Evolutionary conservation across 1,139 yeast genomes (phyloP).

Genomic region (Candida sp.): DNA sequence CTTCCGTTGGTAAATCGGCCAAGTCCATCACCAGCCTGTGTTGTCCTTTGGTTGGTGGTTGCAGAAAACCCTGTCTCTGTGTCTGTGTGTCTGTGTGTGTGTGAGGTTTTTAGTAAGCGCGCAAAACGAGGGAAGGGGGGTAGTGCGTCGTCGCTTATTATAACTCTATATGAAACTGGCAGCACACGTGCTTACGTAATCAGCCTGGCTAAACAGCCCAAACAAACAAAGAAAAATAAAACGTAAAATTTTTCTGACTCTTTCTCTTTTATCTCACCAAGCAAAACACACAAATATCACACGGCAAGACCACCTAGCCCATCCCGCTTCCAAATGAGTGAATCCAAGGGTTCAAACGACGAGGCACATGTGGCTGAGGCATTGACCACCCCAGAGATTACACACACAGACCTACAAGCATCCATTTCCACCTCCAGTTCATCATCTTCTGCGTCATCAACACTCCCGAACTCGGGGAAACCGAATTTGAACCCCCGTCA

Average conservation of each 20-base stretch:
- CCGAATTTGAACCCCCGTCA: slow-evolving; percentile 14
- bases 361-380: slow-evolving; percentile 1
- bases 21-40: background rate
- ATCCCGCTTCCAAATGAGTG: background rate
- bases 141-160: background rate
- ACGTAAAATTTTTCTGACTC: slow-evolving; percentile 2
- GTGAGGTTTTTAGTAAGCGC: background rate
- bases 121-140: background rate
- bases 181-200: background rate
- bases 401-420: background rate
- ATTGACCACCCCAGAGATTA: background rate
- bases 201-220: background rate
- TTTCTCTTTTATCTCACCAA: background rate
- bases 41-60: background rate
- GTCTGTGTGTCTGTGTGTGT: too few species aligned
- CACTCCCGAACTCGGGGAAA: background rate
- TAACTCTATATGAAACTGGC: background rate
- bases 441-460: slow-evolving; percentile 3
- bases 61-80: background rate
- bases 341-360: background rate
- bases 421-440: slow-evolving; percentile 1
- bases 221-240: background rate
- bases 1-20: slow-evolving; percentile 4
- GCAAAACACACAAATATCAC: background rate
- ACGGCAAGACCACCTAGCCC: background rate